These are phyloP conservation scores for Cornus suecica DNA, from an alignment of 148 eudicot genomes.

Conservation along the genomic window DNA sequence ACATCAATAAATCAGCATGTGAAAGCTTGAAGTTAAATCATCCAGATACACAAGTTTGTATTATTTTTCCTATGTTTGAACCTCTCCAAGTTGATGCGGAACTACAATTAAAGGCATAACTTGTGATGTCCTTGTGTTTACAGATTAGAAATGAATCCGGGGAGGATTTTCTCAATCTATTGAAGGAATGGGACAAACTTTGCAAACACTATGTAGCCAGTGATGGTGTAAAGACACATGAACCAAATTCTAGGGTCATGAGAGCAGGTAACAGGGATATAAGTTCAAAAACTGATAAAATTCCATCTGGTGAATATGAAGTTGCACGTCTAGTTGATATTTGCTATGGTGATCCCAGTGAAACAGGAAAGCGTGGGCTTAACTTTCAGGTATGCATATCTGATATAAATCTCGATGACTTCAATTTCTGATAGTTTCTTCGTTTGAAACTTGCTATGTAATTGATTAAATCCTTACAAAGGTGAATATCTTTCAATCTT, in stretches of 20 bases:
- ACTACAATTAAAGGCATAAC: background rate
- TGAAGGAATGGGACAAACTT: slow-evolving; percentile 55
- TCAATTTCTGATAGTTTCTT: background rate
- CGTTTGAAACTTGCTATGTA: background rate
- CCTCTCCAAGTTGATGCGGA: background rate
- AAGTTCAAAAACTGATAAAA: slow-evolving; percentile 16
- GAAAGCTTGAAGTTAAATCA: slow-evolving; percentile 56
- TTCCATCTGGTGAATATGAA: slow-evolving; percentile 35
- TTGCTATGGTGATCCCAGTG: slow-evolving; percentile 51
- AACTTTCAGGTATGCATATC: slow-evolving; percentile 37
- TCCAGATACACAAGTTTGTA: slow-evolving; percentile 44
- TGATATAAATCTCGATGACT: background rate
- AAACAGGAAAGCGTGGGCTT: slow-evolving; percentile 35
- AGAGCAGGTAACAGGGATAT: slow-evolving; percentile 19
- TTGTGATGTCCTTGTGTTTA: slow-evolving; percentile 3
- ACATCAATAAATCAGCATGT: slow-evolving; percentile 40
- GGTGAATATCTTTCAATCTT: background rate
- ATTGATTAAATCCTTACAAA: background rate
- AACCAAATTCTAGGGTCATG: slow-evolving; percentile 19
- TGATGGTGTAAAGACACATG: slow-evolving; percentile 15
- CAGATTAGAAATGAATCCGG: slow-evolving; percentile 56
- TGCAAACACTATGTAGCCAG: slow-evolving; percentile 38
- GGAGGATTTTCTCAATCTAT: slow-evolving; percentile 43
- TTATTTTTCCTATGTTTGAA: slow-evolving; percentile 10
- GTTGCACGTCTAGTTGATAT: slow-evolving; percentile 47